These are phyloP conservation scores for Pharnaceum exiguum DNA, from an alignment of 148 eudicot species.

Conservation along the genomic window DNA sequence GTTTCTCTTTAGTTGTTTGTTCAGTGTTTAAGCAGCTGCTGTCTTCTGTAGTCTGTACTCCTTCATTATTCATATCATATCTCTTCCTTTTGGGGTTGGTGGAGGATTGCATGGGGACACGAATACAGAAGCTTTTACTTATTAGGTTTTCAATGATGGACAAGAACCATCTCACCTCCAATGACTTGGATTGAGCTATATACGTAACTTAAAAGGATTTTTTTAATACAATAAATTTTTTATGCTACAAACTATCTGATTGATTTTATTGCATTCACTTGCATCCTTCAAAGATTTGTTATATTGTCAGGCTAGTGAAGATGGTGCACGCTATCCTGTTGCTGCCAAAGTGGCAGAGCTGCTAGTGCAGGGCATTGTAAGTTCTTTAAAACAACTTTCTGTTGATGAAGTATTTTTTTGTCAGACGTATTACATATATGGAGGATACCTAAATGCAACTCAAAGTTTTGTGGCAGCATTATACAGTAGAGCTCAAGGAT, in stretches of 20 bases:
- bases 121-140: no score
- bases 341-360: constrained; percentile 98
- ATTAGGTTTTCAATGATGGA: no score
- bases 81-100: no score
- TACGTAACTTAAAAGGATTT: no score
- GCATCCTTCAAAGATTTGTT: constrained; percentile 1
- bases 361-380: constrained; percentile 65
- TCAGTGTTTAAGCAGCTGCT: background rate
- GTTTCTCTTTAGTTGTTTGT: constrained; percentile 1
- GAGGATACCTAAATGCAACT: background rate
- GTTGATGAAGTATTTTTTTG: background rate
- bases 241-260: no score
- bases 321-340: constrained; percentile 93
- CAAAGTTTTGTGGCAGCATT: constrained; percentile 57
- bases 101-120: no score
- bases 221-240: no score
- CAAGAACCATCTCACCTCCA: no score
- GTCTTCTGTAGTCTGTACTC: no score
- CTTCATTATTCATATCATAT: no score
- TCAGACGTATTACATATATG: constrained; percentile 1
- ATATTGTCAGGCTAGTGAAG: constrained; percentile 61
- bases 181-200: no score
- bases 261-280: no score
- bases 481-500: constrained; percentile 84
- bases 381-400: constrained; percentile 20